Conservation (phyloP, 805 yeast genomes). For the Wickerhamiella alocasiicola region DNA sequence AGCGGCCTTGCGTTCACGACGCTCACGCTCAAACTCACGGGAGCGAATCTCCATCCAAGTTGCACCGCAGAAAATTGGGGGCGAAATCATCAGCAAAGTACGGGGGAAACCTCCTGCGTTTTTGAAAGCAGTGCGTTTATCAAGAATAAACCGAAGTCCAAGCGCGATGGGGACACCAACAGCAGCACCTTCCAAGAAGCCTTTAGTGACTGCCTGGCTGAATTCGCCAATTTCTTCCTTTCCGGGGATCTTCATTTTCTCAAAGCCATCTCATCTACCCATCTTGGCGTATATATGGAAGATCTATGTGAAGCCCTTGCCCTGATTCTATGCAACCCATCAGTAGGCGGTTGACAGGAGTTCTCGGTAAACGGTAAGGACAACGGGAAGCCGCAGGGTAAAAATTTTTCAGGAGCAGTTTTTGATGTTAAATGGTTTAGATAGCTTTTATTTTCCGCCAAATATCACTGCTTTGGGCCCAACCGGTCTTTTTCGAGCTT, state of each 20-base stretch:
- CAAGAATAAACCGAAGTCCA: slow-evolving; percentile 35
- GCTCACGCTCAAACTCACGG: slow-evolving; percentile 45
- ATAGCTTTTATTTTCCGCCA: too few species aligned
- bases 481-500: too few species aligned
- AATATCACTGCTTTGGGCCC: too few species aligned
- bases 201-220: slow-evolving; percentile 42
- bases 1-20: slow-evolving; percentile 32
- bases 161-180: slow-evolving; percentile 47
- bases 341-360: too few species aligned
- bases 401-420: too few species aligned
- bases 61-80: slow-evolving; percentile 50
- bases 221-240: slow-evolving; percentile 47
- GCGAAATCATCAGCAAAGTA: slow-evolving; percentile 56
- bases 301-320: too few species aligned
- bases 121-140: slow-evolving; percentile 30
- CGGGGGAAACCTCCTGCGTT: slow-evolving; percentile 26
- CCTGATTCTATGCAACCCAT: too few species aligned
- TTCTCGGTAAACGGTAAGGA: too few species aligned
- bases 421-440: too few species aligned
- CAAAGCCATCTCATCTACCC: too few species aligned
- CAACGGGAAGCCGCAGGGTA: too few species aligned
- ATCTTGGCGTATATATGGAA: too few species aligned
- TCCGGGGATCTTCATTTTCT: slow-evolving; percentile 11
- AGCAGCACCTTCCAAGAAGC: slow-evolving; percentile 47
- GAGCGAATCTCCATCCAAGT: slow-evolving; percentile 69